Evolutionary conservation across 2,329 filamentous ascomycete genomes (phyloP), one percentile per base, ranked within the genome.

Genomic region (Sclerotinia nivalis): DNA sequence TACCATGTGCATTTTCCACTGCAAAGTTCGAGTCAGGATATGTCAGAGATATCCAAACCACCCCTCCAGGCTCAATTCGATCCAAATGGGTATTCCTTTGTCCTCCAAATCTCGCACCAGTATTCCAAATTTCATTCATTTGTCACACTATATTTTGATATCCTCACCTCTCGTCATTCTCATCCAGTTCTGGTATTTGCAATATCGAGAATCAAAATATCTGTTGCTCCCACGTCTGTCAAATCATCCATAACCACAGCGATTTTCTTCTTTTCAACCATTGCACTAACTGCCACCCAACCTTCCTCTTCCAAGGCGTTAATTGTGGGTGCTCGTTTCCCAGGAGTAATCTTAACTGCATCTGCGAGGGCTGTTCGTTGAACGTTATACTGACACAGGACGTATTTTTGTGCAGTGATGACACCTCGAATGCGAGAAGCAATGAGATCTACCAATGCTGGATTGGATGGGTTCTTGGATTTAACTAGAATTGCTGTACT

Each of bases 361-460:
- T 84, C 83, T 10, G 84, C 77, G 69, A 99, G 87, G 68, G 87
- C 86, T 61, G 82, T 79, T 72, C 94, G 89, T 75, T 92, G 87
- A 71, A 98, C 88, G 82, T 99, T 99, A 86, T 98, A 99, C 79
- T 96, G 93, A 84, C 96, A 98, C 43, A 98, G 88, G 40, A 98
- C 93, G 79, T 92, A 98, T 81, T 89, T 91, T 83, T 99, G 93
- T 13, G 96, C 96, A 55, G 93, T 95, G 78, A 99, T 98, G 73
- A 99, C 94, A 80, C 96, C 96, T 71, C 88, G 87, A 78, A 99
- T 97, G 77, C 96, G 89, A 15, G 91, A 90, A 40, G 91, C 88
- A 77, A 99, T 96, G 70, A 97, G 85, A 31, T 95, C 88, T 68
- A 98, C 90, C 70, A 97, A 85, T 73, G 89, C 88, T 5, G 89